phyloP scores from a whole-genome alignment of 306 rosid genomes.

The Lablab purpureus region DNA sequence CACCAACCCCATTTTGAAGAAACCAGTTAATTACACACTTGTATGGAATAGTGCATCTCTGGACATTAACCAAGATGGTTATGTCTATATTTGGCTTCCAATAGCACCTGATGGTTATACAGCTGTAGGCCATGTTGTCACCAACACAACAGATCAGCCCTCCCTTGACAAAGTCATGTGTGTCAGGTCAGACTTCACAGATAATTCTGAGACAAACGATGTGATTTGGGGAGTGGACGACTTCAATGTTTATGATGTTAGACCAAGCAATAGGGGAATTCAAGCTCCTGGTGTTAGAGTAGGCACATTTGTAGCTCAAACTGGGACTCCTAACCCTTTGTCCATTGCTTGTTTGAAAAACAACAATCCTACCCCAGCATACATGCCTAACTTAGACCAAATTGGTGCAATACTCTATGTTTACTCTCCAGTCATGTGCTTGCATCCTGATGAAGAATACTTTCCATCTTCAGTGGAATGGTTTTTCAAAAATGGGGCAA shows the following conservation, averaged over 20 bases:
- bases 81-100: slow-evolving; percentile 77
- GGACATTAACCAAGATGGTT: slow-evolving; percentile 1
- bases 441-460: slow-evolving; percentile 70
- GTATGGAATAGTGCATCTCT: slow-evolving; percentile 65
- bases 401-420: slow-evolving; percentile 56
- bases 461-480: slow-evolving; percentile 73
- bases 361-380: slow-evolving; percentile 37
- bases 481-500: slow-evolving; percentile 74
- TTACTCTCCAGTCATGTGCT: slow-evolving; percentile 66
- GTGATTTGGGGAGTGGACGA: slow-evolving; percentile 70
- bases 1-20: slow-evolving; percentile 42
- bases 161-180: slow-evolving; percentile 65
- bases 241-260: slow-evolving; percentile 56
- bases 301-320: slow-evolving; percentile 67
- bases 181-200: slow-evolving; percentile 69
- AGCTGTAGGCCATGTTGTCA: slow-evolving; percentile 71
- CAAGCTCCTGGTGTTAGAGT: slow-evolving; percentile 60
- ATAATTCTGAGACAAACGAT: slow-evolving; percentile 54
- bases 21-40: slow-evolving; percentile 69
- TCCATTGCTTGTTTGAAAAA: slow-evolving; percentile 70
- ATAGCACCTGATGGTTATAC: slow-evolving; percentile 70
- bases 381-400: slow-evolving; percentile 69
- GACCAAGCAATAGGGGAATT: slow-evolving; percentile 64
- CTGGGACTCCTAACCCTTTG: not conserved
- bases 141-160: slow-evolving; percentile 64